A percentile compares a stretch with the other conserved stretches of the same genome.
These are phyloP conservation scores for Hypoxylon intermedium DNA, from an alignment of 495 filamentous ascomycete species.

Conservation along the genomic window DNA sequence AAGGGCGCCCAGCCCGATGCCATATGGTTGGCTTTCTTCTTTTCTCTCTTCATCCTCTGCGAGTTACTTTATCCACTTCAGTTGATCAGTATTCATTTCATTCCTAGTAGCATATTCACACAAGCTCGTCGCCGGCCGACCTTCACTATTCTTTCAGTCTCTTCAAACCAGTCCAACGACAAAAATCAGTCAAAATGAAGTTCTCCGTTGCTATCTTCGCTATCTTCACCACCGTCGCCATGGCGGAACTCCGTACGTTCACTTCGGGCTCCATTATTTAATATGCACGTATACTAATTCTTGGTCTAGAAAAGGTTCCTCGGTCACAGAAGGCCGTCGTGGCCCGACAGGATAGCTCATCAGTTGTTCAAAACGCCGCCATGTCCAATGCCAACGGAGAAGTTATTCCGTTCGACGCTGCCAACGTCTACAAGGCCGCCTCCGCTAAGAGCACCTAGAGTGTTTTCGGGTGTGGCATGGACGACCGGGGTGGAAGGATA, in stretches of 20 bases:
- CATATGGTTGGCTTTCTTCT: neutral
- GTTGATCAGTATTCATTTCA: conserved; percentile 40
- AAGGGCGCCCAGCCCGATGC: conserved; percentile 14
- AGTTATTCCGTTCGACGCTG: conserved; percentile 49
- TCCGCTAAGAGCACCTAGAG: conserved; percentile 38
- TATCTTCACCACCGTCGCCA: conserved; percentile 53
- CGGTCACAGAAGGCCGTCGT: conserved; percentile 28
- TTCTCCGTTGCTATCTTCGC: conserved; percentile 55
- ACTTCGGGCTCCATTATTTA: neutral
- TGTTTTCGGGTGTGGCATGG: neutral
- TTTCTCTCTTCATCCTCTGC: conserved; percentile 33
- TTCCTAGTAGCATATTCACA: conserved; percentile 35
- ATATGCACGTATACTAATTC: conserved; percentile 4
- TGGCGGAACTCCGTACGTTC: conserved; percentile 48
- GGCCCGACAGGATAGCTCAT: conserved; percentile 39
- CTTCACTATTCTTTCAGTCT: conserved; percentile 39
- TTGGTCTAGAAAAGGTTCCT: conserved; percentile 30
- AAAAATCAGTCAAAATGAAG: conserved; percentile 59
- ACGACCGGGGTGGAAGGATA: conserved; percentile 2
- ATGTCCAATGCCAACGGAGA: conserved; percentile 52
- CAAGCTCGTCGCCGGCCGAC: conserved; percentile 58
- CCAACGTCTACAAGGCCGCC: conserved; percentile 45
- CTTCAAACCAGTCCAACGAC: conserved; percentile 10
- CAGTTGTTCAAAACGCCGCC: conserved; percentile 45
- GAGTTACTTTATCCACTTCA: conserved; percentile 18